Conservation (phyloP, 306 rosid genomes). For the Lotus japonicus region DNA sequence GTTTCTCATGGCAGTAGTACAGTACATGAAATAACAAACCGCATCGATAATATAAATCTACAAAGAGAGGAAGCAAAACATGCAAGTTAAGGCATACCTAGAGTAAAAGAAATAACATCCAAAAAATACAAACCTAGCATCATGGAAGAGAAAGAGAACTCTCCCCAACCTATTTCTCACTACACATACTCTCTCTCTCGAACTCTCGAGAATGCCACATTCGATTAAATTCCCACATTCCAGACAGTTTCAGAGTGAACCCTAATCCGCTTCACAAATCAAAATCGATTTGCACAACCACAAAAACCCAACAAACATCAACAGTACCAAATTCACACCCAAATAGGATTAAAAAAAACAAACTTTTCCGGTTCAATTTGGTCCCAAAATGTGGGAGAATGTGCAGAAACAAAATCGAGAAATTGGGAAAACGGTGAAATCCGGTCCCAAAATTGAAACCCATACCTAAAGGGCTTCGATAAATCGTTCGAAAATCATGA, state of each 20-base stretch:
- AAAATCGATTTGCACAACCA: neutral
- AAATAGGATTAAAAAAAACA: neutral
- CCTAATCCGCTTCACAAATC: conserved; percentile 19
- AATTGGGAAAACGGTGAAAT: no score
- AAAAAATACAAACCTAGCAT: neutral
- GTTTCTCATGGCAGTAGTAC: neutral
- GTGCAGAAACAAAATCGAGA: neutral
- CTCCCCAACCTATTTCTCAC: no score
- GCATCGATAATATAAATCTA: neutral
- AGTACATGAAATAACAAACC: neutral
- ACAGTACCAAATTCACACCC: conserved; percentile 7
- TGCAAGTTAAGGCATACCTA: neutral
- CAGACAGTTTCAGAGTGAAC: conserved; percentile 10
- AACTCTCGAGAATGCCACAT: no score
- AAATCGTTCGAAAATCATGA: neutral
- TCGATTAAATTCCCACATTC: neutral
- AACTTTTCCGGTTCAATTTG: neutral
- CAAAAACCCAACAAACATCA: neutral
- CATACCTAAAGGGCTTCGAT: neutral
- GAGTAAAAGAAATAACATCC: neutral
- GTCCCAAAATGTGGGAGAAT: neutral
- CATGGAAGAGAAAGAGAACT: neutral
- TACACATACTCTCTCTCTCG: no score
- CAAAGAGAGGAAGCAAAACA: neutral
- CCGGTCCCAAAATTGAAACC: neutral